Conservation (phyloP, 139 green algal species). For the Volvox africanus region DNA sequence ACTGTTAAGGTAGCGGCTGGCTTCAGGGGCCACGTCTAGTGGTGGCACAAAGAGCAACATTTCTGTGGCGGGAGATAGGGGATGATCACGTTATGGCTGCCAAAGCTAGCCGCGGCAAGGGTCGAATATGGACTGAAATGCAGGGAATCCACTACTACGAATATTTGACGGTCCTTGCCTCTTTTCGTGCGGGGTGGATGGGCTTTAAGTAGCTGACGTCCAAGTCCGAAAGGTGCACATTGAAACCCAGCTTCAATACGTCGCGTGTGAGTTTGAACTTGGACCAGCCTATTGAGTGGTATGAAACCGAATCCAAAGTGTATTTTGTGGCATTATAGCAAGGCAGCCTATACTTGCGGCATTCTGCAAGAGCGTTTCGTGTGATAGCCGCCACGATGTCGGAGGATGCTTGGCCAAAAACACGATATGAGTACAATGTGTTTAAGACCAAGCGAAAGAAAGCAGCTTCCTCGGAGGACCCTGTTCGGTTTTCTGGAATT, state of each 20-base stretch:
- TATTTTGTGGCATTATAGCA: conserved; percentile 2
- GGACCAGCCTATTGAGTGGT: conserved; percentile 12
- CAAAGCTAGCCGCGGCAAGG: too few relatives aligned
- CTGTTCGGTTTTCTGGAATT: neutral
- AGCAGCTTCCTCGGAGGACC: neutral
- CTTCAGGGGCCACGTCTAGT: too few relatives aligned
- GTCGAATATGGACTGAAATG: too few relatives aligned
- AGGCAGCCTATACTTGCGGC: neutral
- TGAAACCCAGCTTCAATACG: conserved; percentile 17
- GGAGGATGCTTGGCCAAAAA: neutral
- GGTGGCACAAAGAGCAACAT: too few relatives aligned
- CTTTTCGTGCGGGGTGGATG: neutral
- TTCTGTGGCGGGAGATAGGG: too few relatives aligned
- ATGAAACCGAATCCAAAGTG: neutral
- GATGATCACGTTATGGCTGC: too few relatives aligned
- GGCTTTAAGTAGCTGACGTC: conserved; percentile 40
- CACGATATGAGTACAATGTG: neutral
- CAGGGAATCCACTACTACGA: too few relatives aligned
- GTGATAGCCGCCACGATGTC: conserved; percentile 19
- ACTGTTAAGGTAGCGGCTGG: too few relatives aligned
- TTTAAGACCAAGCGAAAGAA: conserved; percentile 14
- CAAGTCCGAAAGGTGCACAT: conserved; percentile 40
- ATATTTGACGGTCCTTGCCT: neutral
- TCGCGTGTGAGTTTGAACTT: conserved; percentile 36
- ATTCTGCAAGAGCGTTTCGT: neutral